These are phyloP conservation scores for Martiniozyma asiatica DNA, from an alignment of 1,139 yeast genomes.

Conservation along the genomic window DNA sequence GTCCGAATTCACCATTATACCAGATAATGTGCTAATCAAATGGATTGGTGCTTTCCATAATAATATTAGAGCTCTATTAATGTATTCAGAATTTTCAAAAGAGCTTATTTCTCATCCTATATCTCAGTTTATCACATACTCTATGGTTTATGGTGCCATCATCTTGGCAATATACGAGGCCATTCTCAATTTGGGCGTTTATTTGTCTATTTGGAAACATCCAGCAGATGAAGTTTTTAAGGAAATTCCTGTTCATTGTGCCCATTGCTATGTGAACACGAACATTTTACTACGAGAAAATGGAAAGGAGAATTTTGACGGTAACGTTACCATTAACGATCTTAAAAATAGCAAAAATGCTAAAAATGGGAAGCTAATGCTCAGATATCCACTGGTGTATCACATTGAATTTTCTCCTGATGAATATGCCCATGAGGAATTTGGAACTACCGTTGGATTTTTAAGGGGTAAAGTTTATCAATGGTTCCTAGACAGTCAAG, in stretches of 20 bases:
- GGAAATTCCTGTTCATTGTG: constrained; percentile 68
- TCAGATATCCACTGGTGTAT: constrained; percentile 36
- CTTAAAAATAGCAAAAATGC: constrained; percentile 2
- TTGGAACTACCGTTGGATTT: constrained; percentile 56
- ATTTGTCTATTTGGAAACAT: constrained; percentile 39
- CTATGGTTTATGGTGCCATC: constrained; percentile 27
- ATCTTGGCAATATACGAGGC: constrained; percentile 31
- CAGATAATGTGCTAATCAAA: too few species aligned
- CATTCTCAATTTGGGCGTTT: constrained; percentile 37
- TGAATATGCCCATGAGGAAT: constrained; percentile 61
- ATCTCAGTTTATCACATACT: constrained; percentile 28
- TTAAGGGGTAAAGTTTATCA: constrained; percentile 41
- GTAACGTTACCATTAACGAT: constrained; percentile 1
- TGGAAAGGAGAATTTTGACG: constrained; percentile 12
- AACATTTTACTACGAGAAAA: constrained; percentile 24
- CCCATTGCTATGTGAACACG: constrained; percentile 51
- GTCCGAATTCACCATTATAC: too few species aligned
- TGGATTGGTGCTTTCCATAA: too few species aligned
- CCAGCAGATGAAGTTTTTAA: constrained; percentile 57
- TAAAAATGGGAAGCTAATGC: constrained; percentile 14
- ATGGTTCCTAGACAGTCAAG: constrained; percentile 41
- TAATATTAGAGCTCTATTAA: too few species aligned
- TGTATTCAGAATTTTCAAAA: constrained; percentile 13
- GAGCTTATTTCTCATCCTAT: constrained; percentile 14
- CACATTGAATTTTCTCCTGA: constrained; percentile 75